Evolutionary conservation across 2,329 filamentous ascomycete species (phyloP).

Genomic region (Fusarium burgessii): DNA sequence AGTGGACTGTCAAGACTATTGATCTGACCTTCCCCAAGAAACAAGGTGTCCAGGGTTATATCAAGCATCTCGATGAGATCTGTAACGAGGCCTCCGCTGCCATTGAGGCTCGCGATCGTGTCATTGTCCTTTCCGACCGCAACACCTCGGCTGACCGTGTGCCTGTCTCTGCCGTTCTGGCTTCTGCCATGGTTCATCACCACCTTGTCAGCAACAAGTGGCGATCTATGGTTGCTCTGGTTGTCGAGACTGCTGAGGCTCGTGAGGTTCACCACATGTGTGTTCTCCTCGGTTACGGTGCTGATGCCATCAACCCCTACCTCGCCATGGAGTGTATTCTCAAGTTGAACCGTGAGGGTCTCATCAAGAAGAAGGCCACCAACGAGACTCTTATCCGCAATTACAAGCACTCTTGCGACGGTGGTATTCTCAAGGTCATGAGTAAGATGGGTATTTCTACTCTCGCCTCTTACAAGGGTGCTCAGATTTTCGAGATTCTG

Average conservation of each 20-base stretch:
- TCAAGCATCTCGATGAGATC: slow-evolving; percentile 88
- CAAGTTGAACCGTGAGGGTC: slow-evolving; percentile 92
- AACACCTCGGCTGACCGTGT: slow-evolving; percentile 86
- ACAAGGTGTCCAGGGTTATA: slow-evolving; percentile 84
- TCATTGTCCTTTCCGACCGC: slow-evolving; percentile 91
- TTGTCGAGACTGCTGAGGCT: slow-evolving; percentile 93
- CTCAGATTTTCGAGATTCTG: slow-evolving; percentile 96
- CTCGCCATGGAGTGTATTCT: slow-evolving; percentile 96
- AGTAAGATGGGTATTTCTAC: slow-evolving; percentile 99
- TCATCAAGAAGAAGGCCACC: slow-evolving; percentile 89
- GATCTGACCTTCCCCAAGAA: slow-evolving; percentile 94
- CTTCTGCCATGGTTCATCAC: slow-evolving; percentile 94
- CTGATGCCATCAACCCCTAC: slow-evolving; percentile 94
- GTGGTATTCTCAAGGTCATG: slow-evolving; percentile 98
- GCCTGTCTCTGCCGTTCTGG: slow-evolving; percentile 85
- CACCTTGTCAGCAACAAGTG: slow-evolving; percentile 96
- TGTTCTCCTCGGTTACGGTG: slow-evolving; percentile 95
- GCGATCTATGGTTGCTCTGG: slow-evolving; percentile 86
- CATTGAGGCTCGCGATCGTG: slow-evolving; percentile 84
- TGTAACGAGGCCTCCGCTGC: slow-evolving; percentile 86
- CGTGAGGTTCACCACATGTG: slow-evolving; percentile 99
- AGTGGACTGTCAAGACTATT: slow-evolving; percentile 90
- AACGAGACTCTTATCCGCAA: slow-evolving; percentile 89
- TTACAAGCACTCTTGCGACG: slow-evolving; percentile 96
- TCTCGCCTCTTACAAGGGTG: slow-evolving; percentile 95